A percentile compares a stretch with the other conserved stretches of the same genome.
Conservation (phyloP, 2,329 filamentous ascomycete species). For the Dactylella cylindrospora region DNA sequence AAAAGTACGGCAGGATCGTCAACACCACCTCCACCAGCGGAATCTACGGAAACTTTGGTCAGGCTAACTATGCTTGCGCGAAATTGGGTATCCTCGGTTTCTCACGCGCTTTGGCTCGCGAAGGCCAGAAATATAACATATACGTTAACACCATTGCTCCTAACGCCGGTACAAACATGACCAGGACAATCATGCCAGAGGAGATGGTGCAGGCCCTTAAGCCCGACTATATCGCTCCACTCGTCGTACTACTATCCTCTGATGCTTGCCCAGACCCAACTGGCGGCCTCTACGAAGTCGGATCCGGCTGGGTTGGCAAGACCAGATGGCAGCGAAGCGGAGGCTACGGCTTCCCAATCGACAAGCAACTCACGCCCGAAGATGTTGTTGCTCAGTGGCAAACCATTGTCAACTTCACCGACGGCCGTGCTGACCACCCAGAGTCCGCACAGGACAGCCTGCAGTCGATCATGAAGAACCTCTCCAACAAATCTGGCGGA, state of each 20-base stretch:
- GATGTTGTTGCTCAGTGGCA: constrained; percentile 74
- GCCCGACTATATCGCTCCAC: constrained; percentile 94
- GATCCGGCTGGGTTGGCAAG: constrained; percentile 86
- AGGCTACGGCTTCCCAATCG: constrained; percentile 86
- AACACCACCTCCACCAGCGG: constrained; percentile 97
- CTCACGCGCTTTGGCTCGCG: constrained; percentile 85
- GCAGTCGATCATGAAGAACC: constrained; percentile 79
- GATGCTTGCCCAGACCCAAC: constrained; percentile 86
- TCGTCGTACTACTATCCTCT: constrained; percentile 81
- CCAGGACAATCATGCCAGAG: constrained; percentile 87
- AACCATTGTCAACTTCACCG: constrained; percentile 81
- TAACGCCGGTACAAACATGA: constrained; percentile 95
- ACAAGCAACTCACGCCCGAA: constrained; percentile 80
- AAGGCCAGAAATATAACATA: constrained; percentile 97
- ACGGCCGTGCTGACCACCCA: constrained; percentile 83
- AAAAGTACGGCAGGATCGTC: constrained; percentile 95
- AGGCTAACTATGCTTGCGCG: constrained; percentile 93
- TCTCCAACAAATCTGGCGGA: constrained; percentile 70
- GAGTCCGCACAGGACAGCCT: constrained; percentile 74
- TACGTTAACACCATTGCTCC: constrained; percentile 97
- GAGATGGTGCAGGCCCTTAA: constrained; percentile 99
- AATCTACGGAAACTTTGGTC: constrained; percentile 98
- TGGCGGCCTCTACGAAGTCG: constrained; percentile 88
- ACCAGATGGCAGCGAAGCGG: constrained; percentile 94
- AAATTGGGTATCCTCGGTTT: constrained; percentile 94